Conservation (phyloP, 1,284 basidiomycete genomes). For the Ceratobasidium sp. region DNA sequence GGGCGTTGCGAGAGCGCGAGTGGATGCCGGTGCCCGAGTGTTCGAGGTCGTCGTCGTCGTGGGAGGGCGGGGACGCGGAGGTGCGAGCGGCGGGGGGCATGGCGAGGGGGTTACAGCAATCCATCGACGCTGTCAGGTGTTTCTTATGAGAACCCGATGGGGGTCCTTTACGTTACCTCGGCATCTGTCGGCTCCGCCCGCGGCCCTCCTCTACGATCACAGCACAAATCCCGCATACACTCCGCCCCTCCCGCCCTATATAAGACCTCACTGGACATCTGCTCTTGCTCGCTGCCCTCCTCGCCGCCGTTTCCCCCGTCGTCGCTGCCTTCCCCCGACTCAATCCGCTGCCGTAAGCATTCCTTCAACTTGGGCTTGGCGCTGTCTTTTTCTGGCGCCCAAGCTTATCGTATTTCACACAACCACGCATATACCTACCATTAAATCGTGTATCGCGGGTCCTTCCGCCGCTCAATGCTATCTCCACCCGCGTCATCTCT, state of each 20-base stretch:
- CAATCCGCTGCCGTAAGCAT: slow-evolving; percentile 8
- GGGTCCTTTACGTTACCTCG: slow-evolving; percentile 31
- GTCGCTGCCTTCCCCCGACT: slow-evolving; percentile 14
- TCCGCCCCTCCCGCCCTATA: not conserved
- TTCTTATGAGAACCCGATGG: not conserved
- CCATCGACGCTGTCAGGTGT: too few species aligned
- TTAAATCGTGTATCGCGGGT: too few species aligned
- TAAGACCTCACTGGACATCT: not conserved
- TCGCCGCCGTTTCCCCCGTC: slow-evolving; percentile 10
- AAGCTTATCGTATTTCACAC: not conserved
- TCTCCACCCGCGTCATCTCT: too few species aligned
- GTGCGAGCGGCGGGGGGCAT: slow-evolving; percentile 37
- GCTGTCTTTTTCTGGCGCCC: slow-evolving; percentile 4
- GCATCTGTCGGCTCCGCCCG: slow-evolving; percentile 20
- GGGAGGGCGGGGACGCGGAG: slow-evolving; percentile 30
- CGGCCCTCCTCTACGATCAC: not conserved
- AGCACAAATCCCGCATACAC: slow-evolving; percentile 20
- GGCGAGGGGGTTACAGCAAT: slow-evolving; percentile 1
- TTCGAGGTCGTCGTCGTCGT: slow-evolving; percentile 31
- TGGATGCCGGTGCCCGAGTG: slow-evolving; percentile 31
- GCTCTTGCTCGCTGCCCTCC: slow-evolving; percentile 3
- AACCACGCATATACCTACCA: slow-evolving; percentile 9
- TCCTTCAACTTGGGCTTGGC: slow-evolving; percentile 15
- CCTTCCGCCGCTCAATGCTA: too few species aligned
- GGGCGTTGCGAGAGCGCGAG: slow-evolving; percentile 82